phyloP scores from a whole-genome alignment of 208 protist species.

The Wallacemonas collosoma region DNA sequence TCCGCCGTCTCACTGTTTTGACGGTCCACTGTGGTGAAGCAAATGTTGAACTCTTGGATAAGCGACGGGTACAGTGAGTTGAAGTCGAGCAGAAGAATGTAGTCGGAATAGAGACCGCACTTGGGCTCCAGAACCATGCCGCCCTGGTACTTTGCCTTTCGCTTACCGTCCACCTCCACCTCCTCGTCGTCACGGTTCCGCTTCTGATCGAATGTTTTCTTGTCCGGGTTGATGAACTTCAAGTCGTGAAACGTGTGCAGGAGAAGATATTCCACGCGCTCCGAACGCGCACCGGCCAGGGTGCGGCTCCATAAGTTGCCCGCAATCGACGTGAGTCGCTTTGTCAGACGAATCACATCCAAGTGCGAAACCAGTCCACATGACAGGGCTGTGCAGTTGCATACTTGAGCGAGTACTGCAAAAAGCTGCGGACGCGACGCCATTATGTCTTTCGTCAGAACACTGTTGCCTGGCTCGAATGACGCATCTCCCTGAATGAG shows the following conservation, averaged over 20 bases:
- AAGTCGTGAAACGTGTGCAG: slow-evolving; percentile 96
- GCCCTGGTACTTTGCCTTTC: slow-evolving; percentile 92
- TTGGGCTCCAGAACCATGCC: slow-evolving; percentile 98
- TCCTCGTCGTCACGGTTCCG: slow-evolving; percentile 49
- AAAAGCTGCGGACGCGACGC: slow-evolving; percentile 53
- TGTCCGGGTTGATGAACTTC: slow-evolving; percentile 97
- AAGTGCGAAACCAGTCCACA: slow-evolving; percentile 92
- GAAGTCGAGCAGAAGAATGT: slow-evolving; percentile 99
- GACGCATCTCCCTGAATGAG: slow-evolving; percentile 52
- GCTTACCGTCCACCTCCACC: slow-evolving; percentile 69
- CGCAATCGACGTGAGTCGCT: slow-evolving; percentile 96
- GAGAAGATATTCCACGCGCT: slow-evolving; percentile 99
- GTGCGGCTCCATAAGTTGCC: slow-evolving; percentile 97
- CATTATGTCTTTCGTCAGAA: slow-evolving; percentile 55
- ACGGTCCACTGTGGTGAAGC: slow-evolving; percentile 98
- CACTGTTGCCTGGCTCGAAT: slow-evolving; percentile 67
- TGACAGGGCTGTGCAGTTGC: slow-evolving; percentile 81
- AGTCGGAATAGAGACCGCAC: slow-evolving; percentile 98
- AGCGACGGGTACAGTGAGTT: slow-evolving; percentile 99
- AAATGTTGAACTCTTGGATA: slow-evolving; percentile 99
- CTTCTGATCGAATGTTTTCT: slow-evolving; percentile 74
- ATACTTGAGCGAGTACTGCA: slow-evolving; percentile 61
- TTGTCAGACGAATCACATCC: slow-evolving; percentile 96
- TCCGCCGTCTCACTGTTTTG: slow-evolving; percentile 45
- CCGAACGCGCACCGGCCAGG: slow-evolving; percentile 93